A percentile compares a stretch with the other conserved stretches of the same genome.
Evolutionary conservation across 139 green algal species (phyloP).

Genomic region (Cymbomonas tetramitiformis): DNA sequence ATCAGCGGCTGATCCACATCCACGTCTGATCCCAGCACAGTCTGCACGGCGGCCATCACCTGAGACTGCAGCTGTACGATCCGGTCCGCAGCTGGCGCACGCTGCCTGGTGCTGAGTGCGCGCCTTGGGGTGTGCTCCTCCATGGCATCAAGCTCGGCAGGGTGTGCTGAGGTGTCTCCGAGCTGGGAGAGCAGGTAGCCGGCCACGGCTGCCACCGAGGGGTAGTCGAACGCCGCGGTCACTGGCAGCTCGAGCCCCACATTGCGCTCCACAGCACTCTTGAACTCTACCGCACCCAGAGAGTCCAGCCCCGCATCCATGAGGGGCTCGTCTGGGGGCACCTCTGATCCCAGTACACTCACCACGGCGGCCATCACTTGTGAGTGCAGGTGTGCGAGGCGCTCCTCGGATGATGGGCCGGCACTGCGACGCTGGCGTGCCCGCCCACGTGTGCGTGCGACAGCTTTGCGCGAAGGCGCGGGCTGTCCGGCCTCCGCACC

Average conservation of each 20-base stretch:
- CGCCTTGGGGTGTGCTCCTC: too few relatives aligned
- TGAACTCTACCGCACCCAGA: conserved; percentile 44
- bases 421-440: too few relatives aligned
- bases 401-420: not conserved
- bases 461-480: too few relatives aligned
- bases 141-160: too few relatives aligned
- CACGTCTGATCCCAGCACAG: conserved; percentile 12
- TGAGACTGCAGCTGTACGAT: too few relatives aligned
- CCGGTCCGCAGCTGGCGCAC: too few relatives aligned
- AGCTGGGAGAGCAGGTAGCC: not conserved
- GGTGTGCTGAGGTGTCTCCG: not conserved
- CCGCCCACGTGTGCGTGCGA: too few relatives aligned
- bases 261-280: conserved; percentile 7
- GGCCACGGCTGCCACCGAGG: conserved; percentile 5
- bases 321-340: conserved; percentile 32
- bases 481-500: too few relatives aligned
- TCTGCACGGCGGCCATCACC: too few relatives aligned
- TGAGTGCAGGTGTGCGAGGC: not conserved
- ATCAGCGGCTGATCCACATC: conserved; percentile 38
- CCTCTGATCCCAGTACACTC: not conserved
- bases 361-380: not conserved
- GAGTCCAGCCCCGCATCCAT: conserved; percentile 66
- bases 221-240: conserved; percentile 49
- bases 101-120: too few relatives aligned
- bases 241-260: conserved; percentile 31